Base-by-base conservation (phyloP, 73 alveolate genomes). In the Stentor coeruleus region DNA sequence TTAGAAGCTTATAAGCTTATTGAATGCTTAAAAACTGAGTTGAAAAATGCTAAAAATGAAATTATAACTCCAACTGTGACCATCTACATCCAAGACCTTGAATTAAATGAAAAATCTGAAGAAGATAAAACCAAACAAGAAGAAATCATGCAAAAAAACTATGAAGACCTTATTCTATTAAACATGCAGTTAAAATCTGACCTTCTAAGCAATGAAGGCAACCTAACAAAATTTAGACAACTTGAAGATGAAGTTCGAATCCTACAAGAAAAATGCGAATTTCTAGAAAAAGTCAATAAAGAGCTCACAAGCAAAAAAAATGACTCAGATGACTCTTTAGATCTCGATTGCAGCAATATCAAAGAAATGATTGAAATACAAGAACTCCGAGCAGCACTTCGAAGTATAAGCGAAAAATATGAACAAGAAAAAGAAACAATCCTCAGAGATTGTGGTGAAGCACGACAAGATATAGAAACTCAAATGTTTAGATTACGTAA, bases 311-410 rank as follows among this genome's bases (percentile, higher is more conserved):
- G 66, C 20, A 49, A 49, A 49, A 49, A 49, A 49, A 49, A 49
- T 20, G 66, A 49, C 66, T 49, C 66, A 11, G 66, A 49, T 20
- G 66, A 49, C 66, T 49, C 66, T 49, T 49, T 49, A 49, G 66
- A 49, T 20, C 66, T 49, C 20, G 66, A 49, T 20, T 49, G 66
- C 20, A 11, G 28, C 6, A 49, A 49, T 20, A 49, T 49, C 20
- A 49, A 49, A 49, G 66, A 49, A 6, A 49, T 49, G 66, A 49
- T 49, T 20, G 66, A 49, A 20, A 49, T 49, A 11, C 66, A 49
- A 49, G 66, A 49, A 20, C 66, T 49, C 20, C 6, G 66, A 49
- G 66, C 66, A 11, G 66, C 66, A 11, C 20, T 49, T 11, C 6
- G 66, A 49, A 49, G 66, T 20, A 49, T 49, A 20, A 49, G 66